Evolutionary conservation across 352 stramenopile species (phyloP).

Genomic region (Pilasporangium apinafurcum): DNA sequence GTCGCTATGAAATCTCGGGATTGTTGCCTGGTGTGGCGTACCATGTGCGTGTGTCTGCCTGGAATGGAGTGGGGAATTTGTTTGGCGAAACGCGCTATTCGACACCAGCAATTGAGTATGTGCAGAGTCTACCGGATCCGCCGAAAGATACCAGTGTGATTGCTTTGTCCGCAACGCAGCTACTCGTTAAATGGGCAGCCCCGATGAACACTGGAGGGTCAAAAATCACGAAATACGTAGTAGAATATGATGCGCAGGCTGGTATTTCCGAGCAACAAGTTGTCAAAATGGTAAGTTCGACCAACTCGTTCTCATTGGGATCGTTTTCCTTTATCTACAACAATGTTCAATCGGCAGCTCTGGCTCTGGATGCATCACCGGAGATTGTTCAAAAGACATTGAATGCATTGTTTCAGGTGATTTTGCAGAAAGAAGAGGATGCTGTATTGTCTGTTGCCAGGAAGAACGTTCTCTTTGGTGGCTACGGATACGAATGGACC

Average conservation of each 20-base stretch:
- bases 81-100: conserved; percentile 80
- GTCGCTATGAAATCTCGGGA: conserved; percentile 19
- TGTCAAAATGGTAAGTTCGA: conserved; percentile 29
- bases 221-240: conserved; percentile 28
- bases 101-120: conserved; percentile 56
- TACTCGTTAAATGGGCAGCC: conserved; percentile 45
- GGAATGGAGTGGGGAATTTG: conserved; percentile 86
- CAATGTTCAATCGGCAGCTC: conserved; percentile 2
- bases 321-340: conserved; percentile 26
- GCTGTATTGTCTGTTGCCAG: conserved; percentile 21
- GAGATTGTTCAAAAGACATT: conserved; percentile 18
- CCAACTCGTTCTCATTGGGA: conserved; percentile 21
- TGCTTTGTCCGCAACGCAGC: conserved; percentile 15
- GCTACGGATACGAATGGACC: conserved; percentile 65
- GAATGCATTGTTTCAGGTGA: no score
- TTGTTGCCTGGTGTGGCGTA: conserved; percentile 48
- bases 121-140: conserved; percentile 24
- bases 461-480: conserved; percentile 33
- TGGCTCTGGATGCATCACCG: conserved; percentile 36
- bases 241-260: conserved; percentile 58
- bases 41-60: conserved; percentile 89
- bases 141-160: conserved; percentile 45
- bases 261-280: conserved; percentile 58
- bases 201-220: conserved; percentile 51
- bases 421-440: no score